phyloP scores from a whole-genome alignment of 768 basidiomycete species.

The Mycena olivaceomarginata region DNA sequence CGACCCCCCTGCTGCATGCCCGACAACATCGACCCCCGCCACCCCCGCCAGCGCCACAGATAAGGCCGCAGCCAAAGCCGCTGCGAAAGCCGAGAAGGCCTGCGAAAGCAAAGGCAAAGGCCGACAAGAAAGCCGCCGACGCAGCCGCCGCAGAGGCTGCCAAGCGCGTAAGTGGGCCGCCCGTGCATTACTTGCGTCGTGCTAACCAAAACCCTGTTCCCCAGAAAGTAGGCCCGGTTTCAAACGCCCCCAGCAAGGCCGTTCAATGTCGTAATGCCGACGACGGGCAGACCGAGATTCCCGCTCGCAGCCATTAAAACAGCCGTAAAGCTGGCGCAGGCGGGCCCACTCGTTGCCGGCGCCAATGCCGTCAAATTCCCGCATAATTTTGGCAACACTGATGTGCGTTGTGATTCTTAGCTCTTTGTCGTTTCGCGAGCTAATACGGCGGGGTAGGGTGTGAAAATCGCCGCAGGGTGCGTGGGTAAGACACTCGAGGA shows the following conservation, averaged over 20 bases:
- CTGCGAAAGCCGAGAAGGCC: not conserved
- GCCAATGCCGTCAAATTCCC: constrained; percentile 36
- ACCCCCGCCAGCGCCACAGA: not conserved
- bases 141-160: not conserved
- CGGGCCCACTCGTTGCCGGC: constrained; percentile 16
- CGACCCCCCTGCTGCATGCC: not conserved
- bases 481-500: constrained; percentile 29
- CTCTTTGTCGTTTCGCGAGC: no score
- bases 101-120: no score
- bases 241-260: constrained; percentile 28
- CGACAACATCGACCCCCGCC: not conserved
- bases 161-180: constrained; percentile 20
- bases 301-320: constrained; percentile 20
- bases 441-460: no score
- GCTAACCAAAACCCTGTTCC: no score
- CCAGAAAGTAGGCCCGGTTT: constrained; percentile 19
- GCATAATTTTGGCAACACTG: constrained; percentile 35
- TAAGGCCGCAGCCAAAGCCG: constrained; percentile 14
- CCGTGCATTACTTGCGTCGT: no score
- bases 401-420: not conserved
- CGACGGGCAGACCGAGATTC: constrained; percentile 25
- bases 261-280: constrained; percentile 26
- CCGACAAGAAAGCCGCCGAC: not conserved
- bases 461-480: no score
- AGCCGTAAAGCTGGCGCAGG: constrained; percentile 32